Conservation (phyloP, 2,329 filamentous ascomycete genomes). For the Calonectria honghensis region DNA sequence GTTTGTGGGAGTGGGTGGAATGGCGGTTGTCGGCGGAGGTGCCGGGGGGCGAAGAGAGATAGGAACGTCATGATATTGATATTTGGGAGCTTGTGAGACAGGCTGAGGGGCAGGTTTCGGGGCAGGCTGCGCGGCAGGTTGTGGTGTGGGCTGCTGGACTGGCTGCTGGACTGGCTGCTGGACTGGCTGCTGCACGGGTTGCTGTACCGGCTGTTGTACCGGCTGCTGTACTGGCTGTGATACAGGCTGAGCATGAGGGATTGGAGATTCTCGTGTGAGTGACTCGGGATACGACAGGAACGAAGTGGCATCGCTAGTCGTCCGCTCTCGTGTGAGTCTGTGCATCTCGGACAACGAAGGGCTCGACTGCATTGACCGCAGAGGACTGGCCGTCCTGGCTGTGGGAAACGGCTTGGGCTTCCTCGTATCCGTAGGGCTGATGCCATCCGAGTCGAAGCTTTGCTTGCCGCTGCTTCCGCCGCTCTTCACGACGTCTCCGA, state of each 20-base stretch:
- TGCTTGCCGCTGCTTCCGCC: constrained; percentile 45
- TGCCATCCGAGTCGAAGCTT: constrained; percentile 46
- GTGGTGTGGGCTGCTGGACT: not conserved
- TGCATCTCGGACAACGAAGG: constrained; percentile 49
- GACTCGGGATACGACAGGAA: constrained; percentile 42
- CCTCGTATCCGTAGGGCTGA: constrained; percentile 48
- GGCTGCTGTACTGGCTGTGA: not conserved
- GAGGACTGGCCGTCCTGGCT: constrained; percentile 51
- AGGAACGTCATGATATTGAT: constrained; percentile 33
- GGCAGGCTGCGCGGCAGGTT: not conserved
- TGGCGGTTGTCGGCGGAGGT: constrained; percentile 34
- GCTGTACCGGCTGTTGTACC: not conserved
- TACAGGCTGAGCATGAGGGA: constrained; percentile 22
- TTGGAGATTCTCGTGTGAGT: constrained; percentile 23
- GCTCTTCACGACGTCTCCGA: constrained; percentile 57
- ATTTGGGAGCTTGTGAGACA: constrained; percentile 44
- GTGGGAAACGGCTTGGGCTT: constrained; percentile 44
- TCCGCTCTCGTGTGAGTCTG: constrained; percentile 47
- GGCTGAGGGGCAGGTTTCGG: constrained; percentile 39
- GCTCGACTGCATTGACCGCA: constrained; percentile 53
- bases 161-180: constrained; percentile 2
- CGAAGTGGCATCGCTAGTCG: constrained; percentile 51
- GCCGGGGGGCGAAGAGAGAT: constrained; percentile 30
- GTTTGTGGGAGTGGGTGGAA: constrained; percentile 40
- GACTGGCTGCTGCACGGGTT: constrained; percentile 7